Evolutionary conservation across 1,284 basidiomycete genomes (phyloP), one percentile per base, ranked within the genome.

Genomic region (Laetiporus sulphureus): DNA sequence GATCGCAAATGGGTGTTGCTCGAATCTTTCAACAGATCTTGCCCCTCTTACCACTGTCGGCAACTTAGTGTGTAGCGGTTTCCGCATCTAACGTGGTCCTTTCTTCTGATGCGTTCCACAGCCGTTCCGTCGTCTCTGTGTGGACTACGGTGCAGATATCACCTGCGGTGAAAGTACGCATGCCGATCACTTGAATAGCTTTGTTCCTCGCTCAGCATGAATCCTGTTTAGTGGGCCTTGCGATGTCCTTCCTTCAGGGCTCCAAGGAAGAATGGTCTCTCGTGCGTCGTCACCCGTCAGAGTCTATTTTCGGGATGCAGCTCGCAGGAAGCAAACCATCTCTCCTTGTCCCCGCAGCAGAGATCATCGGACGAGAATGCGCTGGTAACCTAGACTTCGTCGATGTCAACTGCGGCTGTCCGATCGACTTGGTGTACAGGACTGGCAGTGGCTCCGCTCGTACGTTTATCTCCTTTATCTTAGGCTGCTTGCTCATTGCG

Each of bases 1-100:
- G 25, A 19, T 25, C 15, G 10, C 29, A 27, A n/a, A n/a, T n/a
- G n/a, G n/a, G n/a, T n/a, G 27, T 32, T 40, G 16, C 32, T 29
- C 22, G 22, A 22, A 24, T 4, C n/a, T 20, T 27, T 3, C 31
- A 18, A 19, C 42, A 89, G 85, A 98, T 65, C 77, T 96, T 1
- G 94, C 94, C 0, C 94, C 95, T 0, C 67, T 99, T 8, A 98
- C 95, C 1, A 99, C 94, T 0, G 92, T 95, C 21, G 94, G 95
- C 21, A 98, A 98, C 56, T 62, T 98, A 55, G 90, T 90, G 60
- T 36, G 80, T 65, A 5, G 7, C 4, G 22, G 2, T 15, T 13
- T 8, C 5, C 29, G 0, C 21, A 12, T 5, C 3, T 8, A 11
- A 19, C 10, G 5, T 12, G n/a, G 5, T 18, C 30, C 6, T 36